Evolutionary conservation across 257 asterid species (phyloP).

Genomic region (Nicotiana tabacum): DNA sequence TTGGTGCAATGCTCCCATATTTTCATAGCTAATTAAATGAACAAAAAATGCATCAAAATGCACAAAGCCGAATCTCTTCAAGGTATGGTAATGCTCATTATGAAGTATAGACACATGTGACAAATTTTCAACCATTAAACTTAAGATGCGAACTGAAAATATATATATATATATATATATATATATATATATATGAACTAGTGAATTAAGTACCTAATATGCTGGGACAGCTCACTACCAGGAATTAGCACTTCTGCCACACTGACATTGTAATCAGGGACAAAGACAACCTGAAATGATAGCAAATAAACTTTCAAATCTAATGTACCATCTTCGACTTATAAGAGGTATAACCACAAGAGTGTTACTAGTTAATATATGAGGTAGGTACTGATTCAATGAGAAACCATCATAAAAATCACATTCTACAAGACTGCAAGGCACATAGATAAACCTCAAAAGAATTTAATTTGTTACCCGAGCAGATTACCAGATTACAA

Average conservation of each 20-base stretch:
- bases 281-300: conserved; percentile 50
- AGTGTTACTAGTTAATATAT: background rate
- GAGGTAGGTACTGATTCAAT: background rate
- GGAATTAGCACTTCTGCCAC: conserved; percentile 79
- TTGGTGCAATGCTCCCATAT: background rate
- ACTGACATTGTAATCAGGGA: conserved; percentile 85
- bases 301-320: background rate
- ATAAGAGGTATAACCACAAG: background rate
- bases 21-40: background rate
- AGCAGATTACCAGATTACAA: too few species aligned
- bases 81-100: background rate
- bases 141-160: background rate
- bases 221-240: conserved; percentile 82
- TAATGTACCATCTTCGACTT: background rate
- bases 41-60: background rate
- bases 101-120: background rate
- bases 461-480: too few species aligned
- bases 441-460: background rate
- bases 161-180: too few species aligned
- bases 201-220: conserved; percentile 53
- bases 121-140: background rate
- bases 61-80: background rate
- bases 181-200: background rate
- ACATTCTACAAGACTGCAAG: background rate
- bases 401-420: background rate